Percentiles rank a stretch among this genome's conserved stretches.
These are phyloP conservation scores for Somion occarium DNA, from an alignment of 1,284 basidiomycete genomes.

Conservation along the genomic window DNA sequence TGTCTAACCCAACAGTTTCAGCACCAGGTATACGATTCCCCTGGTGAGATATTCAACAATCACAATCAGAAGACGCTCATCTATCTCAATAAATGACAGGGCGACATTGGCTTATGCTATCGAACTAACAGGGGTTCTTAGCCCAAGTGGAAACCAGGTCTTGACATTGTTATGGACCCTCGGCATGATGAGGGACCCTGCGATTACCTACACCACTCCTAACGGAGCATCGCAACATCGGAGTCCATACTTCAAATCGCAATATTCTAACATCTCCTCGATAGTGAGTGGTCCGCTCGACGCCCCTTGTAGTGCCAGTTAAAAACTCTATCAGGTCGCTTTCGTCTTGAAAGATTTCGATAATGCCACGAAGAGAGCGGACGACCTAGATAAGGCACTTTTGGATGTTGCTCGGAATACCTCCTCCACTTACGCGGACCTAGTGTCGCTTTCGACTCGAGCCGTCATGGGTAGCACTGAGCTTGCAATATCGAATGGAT, in stretches of 20 bases:
- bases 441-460: constrained; percentile 33
- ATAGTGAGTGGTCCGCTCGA: constrained; percentile 15
- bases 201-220: constrained; percentile 21
- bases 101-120: too few relatives aligned
- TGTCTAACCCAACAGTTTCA: too few relatives aligned
- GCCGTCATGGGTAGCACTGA: constrained; percentile 36
- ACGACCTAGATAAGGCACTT: constrained; percentile 15
- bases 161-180: constrained; percentile 30
- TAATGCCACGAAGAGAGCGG: constrained; percentile 16
- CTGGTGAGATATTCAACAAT: too few relatives aligned
- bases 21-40: too few relatives aligned
- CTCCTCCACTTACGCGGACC: constrained; percentile 13
- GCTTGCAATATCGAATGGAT: constrained; percentile 22
- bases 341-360: constrained; percentile 18
- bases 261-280: constrained; percentile 11
- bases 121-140: too few relatives aligned
- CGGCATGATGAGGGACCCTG: constrained; percentile 30
- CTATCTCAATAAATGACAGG: too few relatives aligned
- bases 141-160: too few relatives aligned
- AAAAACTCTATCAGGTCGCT: constrained; percentile 15
- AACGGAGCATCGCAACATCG: constrained; percentile 14
- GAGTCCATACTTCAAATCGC: constrained; percentile 20
- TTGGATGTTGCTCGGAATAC: background rate
- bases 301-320: too few relatives aligned
- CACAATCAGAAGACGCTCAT: too few relatives aligned